Evolutionary conservation across 306 rosid genomes (phyloP).

Genomic region (Medicago truncatula): MtrunA17r5.0-ANR NC_053049.1:15527501-15528000

Average conservation of each 20-base stretch:
- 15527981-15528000: slow-evolving; percentile 65
- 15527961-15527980: slow-evolving; percentile 47
- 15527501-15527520: no score
- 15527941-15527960: neutral
- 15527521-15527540: no score
- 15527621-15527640: no score
- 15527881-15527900: slow-evolving; percentile 9
- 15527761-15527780: slow-evolving; percentile 15
- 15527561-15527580: slow-evolving; percentile 27
- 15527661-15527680: no score
- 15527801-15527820: slow-evolving; percentile 27
- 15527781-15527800: slow-evolving; percentile 3
- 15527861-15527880: neutral
- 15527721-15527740: no score
- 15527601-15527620: no score
- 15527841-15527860: neutral
- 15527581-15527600: neutral
- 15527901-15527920: neutral
- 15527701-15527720: no score
- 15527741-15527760: no score
- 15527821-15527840: neutral
- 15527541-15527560: neutral
- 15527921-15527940: neutral
- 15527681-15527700: no score
- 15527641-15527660: neutral